Evolutionary conservation across 1,139 yeast species (phyloP).

Genomic region (Magnusiomyces magnusii): DNA sequence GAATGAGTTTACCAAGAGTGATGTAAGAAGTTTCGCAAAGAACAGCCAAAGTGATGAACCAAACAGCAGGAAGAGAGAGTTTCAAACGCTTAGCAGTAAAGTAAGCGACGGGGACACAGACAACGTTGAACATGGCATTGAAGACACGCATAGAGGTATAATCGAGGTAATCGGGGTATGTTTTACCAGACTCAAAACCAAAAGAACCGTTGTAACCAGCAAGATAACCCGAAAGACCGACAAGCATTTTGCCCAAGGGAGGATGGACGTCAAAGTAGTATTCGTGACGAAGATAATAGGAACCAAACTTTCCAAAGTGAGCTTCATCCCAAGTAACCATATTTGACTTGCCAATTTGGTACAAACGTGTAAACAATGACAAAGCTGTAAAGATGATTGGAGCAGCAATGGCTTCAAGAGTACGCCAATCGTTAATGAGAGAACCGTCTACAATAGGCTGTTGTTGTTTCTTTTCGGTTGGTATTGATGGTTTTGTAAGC

Average conservation of each 20-base stretch:
- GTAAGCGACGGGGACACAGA: constrained; percentile 91
- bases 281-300: constrained; percentile 85
- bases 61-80: constrained; percentile 69
- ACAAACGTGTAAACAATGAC: constrained; percentile 61
- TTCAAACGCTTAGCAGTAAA: constrained; percentile 84
- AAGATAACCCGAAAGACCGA: constrained; percentile 87
- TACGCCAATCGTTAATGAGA: constrained; percentile 16
- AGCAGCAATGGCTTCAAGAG: constrained; percentile 42
- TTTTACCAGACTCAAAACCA: constrained; percentile 84
- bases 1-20: constrained; percentile 84
- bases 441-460: constrained; percentile 12
- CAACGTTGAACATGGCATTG: constrained; percentile 83
- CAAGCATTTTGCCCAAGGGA: constrained; percentile 95
- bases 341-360: constrained; percentile 53
- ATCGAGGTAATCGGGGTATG: constrained; percentile 79
- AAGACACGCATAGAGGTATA: constrained; percentile 89
- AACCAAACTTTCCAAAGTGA: constrained; percentile 84
- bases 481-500: constrained; percentile 7
- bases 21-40: constrained; percentile 78
- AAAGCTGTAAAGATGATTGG: constrained; percentile 53
- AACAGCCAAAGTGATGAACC: constrained; percentile 87
- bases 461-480: neutral
- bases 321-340: constrained; percentile 96
- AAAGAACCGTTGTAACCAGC: constrained; percentile 96
- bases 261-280: constrained; percentile 99